These are phyloP conservation scores for Backusella australiensis DNA, from an alignment of 192 early-diverging fungal genomes.

Conservation along the genomic window DNA sequence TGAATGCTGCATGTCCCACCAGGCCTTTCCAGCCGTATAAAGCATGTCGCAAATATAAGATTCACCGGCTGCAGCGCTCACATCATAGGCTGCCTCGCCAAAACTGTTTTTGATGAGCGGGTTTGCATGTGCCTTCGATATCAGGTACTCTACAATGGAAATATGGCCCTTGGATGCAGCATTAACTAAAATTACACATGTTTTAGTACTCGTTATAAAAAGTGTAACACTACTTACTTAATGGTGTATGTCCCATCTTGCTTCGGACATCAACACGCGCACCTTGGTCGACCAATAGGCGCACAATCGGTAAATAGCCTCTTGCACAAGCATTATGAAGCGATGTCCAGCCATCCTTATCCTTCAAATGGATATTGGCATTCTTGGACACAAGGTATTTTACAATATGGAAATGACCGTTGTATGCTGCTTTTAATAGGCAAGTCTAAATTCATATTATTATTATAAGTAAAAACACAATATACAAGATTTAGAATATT, in stretches of 20 bases:
- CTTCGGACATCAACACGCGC: conserved; percentile 55
- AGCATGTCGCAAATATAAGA: conserved; percentile 61
- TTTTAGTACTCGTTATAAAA: background rate
- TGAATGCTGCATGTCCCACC: conserved; percentile 32
- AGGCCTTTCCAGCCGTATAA: conserved; percentile 48
- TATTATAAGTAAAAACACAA: too few relatives aligned
- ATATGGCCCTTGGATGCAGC: conserved; percentile 64
- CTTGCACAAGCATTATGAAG: conserved; percentile 69
- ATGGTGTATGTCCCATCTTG: conserved; percentile 62
- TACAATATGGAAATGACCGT: conserved; percentile 56
- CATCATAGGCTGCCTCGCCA: conserved; percentile 70
- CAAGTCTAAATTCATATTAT: conserved; percentile 46
- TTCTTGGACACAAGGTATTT: conserved; percentile 49
- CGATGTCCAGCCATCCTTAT: conserved; percentile 72
- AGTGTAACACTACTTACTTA: conserved; percentile 45
- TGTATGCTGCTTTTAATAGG: conserved; percentile 64
- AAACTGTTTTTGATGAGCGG: conserved; percentile 58
- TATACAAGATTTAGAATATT: too few relatives aligned
- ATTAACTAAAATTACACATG: conserved; percentile 45
- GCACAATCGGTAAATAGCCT: conserved; percentile 51
- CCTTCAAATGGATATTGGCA: conserved; percentile 56
- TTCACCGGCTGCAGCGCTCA: conserved; percentile 62
- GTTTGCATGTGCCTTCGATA: conserved; percentile 50
- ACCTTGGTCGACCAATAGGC: conserved; percentile 52
- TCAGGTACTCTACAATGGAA: conserved; percentile 55